Evolutionary conservation across 371 early-diverging fungal species (phyloP).

Genomic region (Mortierella sp.): DNA sequence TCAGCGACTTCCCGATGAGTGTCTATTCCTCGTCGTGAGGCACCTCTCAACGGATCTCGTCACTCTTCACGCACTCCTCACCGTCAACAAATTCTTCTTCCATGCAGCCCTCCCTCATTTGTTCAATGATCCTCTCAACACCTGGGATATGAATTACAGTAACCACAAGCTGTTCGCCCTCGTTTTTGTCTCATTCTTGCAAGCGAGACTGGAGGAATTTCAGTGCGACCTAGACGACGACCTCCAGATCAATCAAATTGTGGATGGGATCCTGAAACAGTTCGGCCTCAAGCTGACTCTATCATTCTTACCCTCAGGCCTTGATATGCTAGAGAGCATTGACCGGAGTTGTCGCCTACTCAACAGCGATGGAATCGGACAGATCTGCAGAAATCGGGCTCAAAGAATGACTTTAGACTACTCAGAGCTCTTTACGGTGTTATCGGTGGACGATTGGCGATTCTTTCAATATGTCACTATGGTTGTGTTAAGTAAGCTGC

Average conservation of each 20-base stretch:
- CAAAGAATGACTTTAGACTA: background rate
- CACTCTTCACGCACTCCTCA: background rate
- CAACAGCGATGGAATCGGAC: background rate
- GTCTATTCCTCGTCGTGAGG: background rate
- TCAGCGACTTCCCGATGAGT: conserved; percentile 9
- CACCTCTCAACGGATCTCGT: background rate
- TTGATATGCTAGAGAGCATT: background rate
- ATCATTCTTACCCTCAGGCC: background rate
- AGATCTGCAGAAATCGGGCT: background rate
- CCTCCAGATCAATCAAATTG: background rate
- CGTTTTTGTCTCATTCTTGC: background rate
- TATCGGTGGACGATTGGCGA: background rate
- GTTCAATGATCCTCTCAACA: background rate
- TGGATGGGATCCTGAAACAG: conserved; percentile 2
- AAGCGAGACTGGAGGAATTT: background rate
- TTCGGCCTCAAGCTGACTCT: background rate
- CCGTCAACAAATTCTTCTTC: conserved; percentile 11
- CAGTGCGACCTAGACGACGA: background rate
- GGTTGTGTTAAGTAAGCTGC: background rate
- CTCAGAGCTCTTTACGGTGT: background rate
- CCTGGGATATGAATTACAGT: background rate
- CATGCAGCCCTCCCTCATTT: conserved; percentile 1
- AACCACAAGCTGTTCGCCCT: background rate
- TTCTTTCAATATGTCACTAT: background rate
- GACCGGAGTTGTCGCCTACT: no score